Conservation (phyloP, 208 protist genomes). For the Leishmania turanica region DNA sequence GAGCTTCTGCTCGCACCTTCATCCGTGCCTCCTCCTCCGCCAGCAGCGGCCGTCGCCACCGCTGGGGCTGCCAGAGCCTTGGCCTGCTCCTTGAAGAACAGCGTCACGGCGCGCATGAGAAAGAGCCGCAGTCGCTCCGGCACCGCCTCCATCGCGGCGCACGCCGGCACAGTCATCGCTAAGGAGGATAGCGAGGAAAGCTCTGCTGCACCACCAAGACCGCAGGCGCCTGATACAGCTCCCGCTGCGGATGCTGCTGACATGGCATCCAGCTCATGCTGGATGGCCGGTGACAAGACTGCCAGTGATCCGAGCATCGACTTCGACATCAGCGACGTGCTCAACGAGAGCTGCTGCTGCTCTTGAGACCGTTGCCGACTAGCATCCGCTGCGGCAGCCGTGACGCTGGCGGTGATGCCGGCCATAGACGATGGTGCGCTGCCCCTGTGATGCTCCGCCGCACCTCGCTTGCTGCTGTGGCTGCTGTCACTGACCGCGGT, state of each 20-base stretch:
- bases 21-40: not conserved
- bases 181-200: not conserved
- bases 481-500: not conserved
- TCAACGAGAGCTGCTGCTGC: conserved; percentile 13
- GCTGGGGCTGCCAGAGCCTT: not conserved
- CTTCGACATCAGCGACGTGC: not conserved
- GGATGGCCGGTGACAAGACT: not conserved
- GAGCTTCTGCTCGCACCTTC: not conserved
- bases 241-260: not conserved
- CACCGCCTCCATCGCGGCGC: conserved; percentile 4
- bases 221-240: not conserved
- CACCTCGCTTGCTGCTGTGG: not conserved
- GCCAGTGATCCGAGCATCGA: not conserved
- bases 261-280: not conserved
- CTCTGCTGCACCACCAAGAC: not conserved
- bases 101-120: conserved; percentile 27
- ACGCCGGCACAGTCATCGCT: not conserved
- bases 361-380: conserved; percentile 15
- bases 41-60: not conserved
- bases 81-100: conserved; percentile 30
- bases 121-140: conserved; percentile 31
- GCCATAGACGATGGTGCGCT: conserved; percentile 28
- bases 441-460: not conserved
- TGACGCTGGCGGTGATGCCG: conserved; percentile 19
- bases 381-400: conserved; percentile 10